A percentile compares a stretch with the other conserved stretches of the same genome.
Evolutionary conservation across 2,329 filamentous ascomycete species (phyloP).

Genomic region (Dichotomopilus funicola): DNA sequence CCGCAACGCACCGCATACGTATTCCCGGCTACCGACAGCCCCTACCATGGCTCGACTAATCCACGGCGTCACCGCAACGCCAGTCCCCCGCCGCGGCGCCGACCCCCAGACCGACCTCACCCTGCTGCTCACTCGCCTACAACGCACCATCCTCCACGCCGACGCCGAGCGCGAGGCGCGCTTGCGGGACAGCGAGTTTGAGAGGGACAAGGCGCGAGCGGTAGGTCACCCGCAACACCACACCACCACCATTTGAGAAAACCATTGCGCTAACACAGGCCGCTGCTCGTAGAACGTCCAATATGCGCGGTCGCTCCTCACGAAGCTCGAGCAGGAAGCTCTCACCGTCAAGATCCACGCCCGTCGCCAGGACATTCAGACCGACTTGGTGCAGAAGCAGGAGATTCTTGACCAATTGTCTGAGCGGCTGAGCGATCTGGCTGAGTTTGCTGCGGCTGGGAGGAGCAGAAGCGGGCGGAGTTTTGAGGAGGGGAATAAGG

Average conservation of each 20-base stretch:
- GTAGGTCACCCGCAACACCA: slow-evolving; percentile 30
- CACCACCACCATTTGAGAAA: too few species aligned
- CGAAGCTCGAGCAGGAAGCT: slow-evolving; percentile 64
- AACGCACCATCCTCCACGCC: slow-evolving; percentile 57
- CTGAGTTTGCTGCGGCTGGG: slow-evolving; percentile 42
- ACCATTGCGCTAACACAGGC: too few species aligned
- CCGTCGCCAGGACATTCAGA: slow-evolving; percentile 55
- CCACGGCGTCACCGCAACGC: slow-evolving; percentile 10
- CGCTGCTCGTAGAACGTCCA: slow-evolving; percentile 54
- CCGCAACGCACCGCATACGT: too few species aligned
- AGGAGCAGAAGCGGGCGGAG: too few species aligned
- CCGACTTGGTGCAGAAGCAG: slow-evolving; percentile 57
- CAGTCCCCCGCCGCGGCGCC: slow-evolving; percentile 11
- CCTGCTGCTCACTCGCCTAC: slow-evolving; percentile 58
- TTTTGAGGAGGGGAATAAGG: slow-evolving; percentile 21
- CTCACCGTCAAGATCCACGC: slow-evolving; percentile 50
- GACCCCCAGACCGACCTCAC: slow-evolving; percentile 49
- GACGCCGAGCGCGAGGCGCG: slow-evolving; percentile 52
- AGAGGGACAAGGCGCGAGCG: slow-evolving; percentile 53
- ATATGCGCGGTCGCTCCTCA: slow-evolving; percentile 61
- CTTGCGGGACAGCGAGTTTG: slow-evolving; percentile 56
- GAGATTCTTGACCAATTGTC: slow-evolving; percentile 59
- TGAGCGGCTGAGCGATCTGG: slow-evolving; percentile 61
- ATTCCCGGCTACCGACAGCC: not conserved
- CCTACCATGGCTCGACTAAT: slow-evolving; percentile 23